phyloP scores from a whole-genome alignment of 2,329 filamentous ascomycete species.

The Exserohilum turcica region DNA sequence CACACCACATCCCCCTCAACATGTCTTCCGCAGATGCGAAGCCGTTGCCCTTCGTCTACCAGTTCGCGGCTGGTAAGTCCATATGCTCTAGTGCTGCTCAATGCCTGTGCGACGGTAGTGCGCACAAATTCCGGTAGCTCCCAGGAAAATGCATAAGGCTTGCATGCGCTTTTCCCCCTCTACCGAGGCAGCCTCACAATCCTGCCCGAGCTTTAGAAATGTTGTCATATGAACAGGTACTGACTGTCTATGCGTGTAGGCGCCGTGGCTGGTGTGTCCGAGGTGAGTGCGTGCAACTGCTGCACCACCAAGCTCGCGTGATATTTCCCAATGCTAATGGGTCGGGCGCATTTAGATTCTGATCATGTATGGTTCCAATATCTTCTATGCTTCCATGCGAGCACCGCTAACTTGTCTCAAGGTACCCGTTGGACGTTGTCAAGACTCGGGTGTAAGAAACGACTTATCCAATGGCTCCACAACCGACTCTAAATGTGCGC shows the following conservation, averaged over 20 bases:
- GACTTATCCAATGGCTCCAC: slow-evolving; percentile 5
- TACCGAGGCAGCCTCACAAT: not conserved
- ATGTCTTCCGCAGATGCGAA: slow-evolving; percentile 61
- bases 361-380: slow-evolving; percentile 67
- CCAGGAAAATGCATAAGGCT: slow-evolving; percentile 4
- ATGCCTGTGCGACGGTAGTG: slow-evolving; percentile 21
- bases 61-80: slow-evolving; percentile 83
- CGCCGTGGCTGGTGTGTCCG: slow-evolving; percentile 96
- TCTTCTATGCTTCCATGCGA: not conserved
- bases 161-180: not conserved
- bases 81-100: slow-evolving; percentile 34
- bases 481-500: slow-evolving; percentile 34
- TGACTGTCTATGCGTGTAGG: slow-evolving; percentile 55
- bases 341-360: slow-evolving; percentile 67
- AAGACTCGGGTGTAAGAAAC: slow-evolving; percentile 88
- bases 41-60: slow-evolving; percentile 89
- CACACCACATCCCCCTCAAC: slow-evolving; percentile 21
- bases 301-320: slow-evolving; percentile 13
- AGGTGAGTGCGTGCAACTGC: slow-evolving; percentile 65
- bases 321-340: slow-evolving; percentile 33
- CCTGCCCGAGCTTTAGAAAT: not conserved
- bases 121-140: slow-evolving; percentile 5
- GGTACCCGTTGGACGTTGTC: slow-evolving; percentile 98
- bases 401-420: slow-evolving; percentile 48
- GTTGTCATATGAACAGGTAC: slow-evolving; percentile 24